Conservation (phyloP, 495 filamentous ascomycete species). For the Daldinia caldariorum region DNA sequence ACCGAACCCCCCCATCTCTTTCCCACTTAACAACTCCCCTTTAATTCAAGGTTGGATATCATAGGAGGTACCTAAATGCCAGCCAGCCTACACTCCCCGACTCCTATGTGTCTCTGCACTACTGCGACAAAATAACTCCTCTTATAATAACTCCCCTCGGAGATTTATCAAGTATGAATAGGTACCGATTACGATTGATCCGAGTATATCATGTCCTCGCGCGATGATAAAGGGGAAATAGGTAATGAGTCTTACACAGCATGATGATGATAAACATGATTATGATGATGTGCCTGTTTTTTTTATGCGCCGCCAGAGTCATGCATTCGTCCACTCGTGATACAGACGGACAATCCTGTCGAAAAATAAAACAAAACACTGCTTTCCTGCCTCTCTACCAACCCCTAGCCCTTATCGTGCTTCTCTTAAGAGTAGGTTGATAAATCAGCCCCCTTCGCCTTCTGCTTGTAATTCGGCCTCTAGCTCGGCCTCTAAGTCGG, state of each 20-base stretch:
- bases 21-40: not conserved
- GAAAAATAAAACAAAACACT: too few species aligned
- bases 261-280: not conserved
- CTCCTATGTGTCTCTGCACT: not conserved
- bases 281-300: conserved; percentile 22
- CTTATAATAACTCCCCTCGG: not conserved
- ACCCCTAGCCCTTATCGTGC: not conserved
- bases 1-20: not conserved
- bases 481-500: conserved; percentile 73
- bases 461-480: conserved; percentile 70
- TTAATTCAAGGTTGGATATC: conserved; percentile 26
- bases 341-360: conserved; percentile 20
- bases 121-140: not conserved
- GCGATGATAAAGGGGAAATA: conserved; percentile 3
- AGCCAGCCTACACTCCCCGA: not conserved
- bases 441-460: conserved; percentile 45
- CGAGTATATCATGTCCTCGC: conserved; percentile 12
- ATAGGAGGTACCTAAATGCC: not conserved
- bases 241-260: not conserved
- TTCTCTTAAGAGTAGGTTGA: not conserved
- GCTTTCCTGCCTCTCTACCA: not conserved
- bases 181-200: conserved; percentile 18
- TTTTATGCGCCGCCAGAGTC: conserved; percentile 21
- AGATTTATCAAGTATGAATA: conserved; percentile 16
- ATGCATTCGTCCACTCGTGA: conserved; percentile 40